Evolutionary conservation across 2,329 filamentous ascomycete genomes (phyloP).

Genomic region (Raffaelea ambrosiae): DNA sequence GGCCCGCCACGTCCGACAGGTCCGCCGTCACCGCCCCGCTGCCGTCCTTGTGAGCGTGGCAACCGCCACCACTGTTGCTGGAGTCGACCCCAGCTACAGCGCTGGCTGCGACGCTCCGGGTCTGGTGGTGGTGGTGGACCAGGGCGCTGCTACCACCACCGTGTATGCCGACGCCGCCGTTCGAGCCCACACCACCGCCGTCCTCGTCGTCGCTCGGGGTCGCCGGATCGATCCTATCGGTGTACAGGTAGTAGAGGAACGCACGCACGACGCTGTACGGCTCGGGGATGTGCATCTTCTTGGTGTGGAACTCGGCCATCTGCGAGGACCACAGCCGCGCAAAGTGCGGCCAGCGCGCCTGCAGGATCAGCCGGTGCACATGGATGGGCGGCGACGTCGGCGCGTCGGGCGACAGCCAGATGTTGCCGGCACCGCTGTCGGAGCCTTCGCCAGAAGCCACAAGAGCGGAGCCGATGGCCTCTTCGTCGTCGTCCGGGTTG

Average conservation of each 20-base stretch:
- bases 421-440: constrained; percentile 24
- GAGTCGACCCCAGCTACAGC: neutral
- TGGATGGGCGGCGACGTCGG: constrained; percentile 77
- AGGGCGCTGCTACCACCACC: neutral
- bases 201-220: constrained; percentile 30
- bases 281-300: constrained; percentile 96
- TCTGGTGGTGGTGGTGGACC: neutral
- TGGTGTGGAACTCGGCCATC: constrained; percentile 96
- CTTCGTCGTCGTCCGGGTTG: constrained; percentile 57
- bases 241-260: constrained; percentile 94
- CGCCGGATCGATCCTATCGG: constrained; percentile 68
- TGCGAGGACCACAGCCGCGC: constrained; percentile 82
- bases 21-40: constrained; percentile 53
- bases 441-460: constrained; percentile 24
- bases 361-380: constrained; percentile 89
- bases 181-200: neutral
- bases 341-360: constrained; percentile 96
- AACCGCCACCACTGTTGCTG: too few relatives aligned
- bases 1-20: constrained; percentile 79
- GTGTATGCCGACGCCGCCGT: neutral
- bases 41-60: too few relatives aligned
- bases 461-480: constrained; percentile 44
- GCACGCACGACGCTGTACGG: constrained; percentile 90
- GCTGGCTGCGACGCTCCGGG: constrained; percentile 10
- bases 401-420: constrained; percentile 52